phyloP scores from a whole-genome alignment of 2,329 filamentous ascomycete genomes.

The Aciculosporium take region DNA sequence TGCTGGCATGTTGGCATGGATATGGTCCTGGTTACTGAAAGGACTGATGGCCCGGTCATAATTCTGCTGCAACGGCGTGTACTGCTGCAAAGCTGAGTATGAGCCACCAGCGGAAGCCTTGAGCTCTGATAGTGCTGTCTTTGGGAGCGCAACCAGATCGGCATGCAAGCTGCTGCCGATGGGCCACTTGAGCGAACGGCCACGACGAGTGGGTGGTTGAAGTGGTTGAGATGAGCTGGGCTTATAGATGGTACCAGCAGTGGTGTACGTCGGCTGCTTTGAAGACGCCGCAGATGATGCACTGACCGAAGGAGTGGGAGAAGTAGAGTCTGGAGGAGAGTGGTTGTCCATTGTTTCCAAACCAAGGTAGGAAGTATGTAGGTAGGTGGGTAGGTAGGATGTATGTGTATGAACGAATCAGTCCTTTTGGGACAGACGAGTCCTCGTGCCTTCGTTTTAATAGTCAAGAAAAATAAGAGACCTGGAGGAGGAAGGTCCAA shows the following conservation, averaged over 20 bases:
- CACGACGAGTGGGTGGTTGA: slow-evolving; percentile 36
- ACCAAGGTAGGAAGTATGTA: background rate
- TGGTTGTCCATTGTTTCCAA: slow-evolving; percentile 17
- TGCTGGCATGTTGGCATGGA: slow-evolving; percentile 14
- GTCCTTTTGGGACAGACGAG: background rate
- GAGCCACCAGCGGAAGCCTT: slow-evolving; percentile 9
- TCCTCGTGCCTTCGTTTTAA: slow-evolving; percentile 6
- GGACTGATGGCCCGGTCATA: slow-evolving; percentile 37
- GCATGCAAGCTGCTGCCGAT: slow-evolving; percentile 12
- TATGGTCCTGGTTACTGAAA: slow-evolving; percentile 13
- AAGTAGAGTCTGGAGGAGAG: slow-evolving; percentile 11
- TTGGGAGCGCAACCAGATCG: slow-evolving; percentile 23
- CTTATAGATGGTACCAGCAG: slow-evolving; percentile 42
- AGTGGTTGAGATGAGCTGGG: slow-evolving; percentile 30
- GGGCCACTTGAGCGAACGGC: slow-evolving; percentile 30
- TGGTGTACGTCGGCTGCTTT: slow-evolving; percentile 34
- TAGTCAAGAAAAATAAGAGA: slow-evolving; percentile 7
- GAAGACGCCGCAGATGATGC: slow-evolving; percentile 10
- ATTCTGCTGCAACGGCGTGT: slow-evolving; percentile 40
- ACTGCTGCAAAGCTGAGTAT: slow-evolving; percentile 21
- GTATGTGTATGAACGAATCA: background rate
- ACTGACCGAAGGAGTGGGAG: slow-evolving; percentile 12
- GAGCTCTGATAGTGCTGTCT: slow-evolving; percentile 20
- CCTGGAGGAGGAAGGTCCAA: slow-evolving; percentile 17
- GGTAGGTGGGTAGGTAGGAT: too few relatives aligned